Conservation (phyloP, 495 filamentous ascomycete species). For the Astrothelium macrocarpum region DNA sequence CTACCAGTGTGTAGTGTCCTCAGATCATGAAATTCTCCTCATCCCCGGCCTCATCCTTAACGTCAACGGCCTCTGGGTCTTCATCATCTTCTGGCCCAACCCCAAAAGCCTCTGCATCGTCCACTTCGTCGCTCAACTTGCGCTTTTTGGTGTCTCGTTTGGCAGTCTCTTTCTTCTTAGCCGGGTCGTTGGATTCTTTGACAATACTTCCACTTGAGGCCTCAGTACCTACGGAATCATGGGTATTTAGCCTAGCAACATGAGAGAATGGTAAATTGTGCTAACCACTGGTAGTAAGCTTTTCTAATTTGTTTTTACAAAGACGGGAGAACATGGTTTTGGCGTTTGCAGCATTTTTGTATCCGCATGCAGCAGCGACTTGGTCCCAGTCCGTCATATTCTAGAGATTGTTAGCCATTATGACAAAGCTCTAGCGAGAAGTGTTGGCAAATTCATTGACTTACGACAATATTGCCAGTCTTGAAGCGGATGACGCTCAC, state of each 20-base stretch:
- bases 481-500: not conserved
- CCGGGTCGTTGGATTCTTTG: not conserved
- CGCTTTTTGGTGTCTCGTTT: not conserved
- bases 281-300: not conserved
- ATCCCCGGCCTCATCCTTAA: not conserved
- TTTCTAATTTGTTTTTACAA: constrained; percentile 1
- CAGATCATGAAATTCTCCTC: not conserved
- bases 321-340: not conserved
- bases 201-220: not conserved
- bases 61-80: not conserved
- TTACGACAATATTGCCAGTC: not conserved
- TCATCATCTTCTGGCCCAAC: not conserved
- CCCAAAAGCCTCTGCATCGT: not conserved
- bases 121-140: not conserved
- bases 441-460: not conserved
- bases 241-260: not conserved
- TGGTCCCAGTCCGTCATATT: constrained; percentile 1
- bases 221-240: not conserved
- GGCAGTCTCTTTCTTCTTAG: not conserved
- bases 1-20: too few species aligned
- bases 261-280: not conserved
- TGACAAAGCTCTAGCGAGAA: not conserved
- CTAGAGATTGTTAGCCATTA: not conserved
- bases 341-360: not conserved
- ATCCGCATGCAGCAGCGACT: not conserved